These are phyloP conservation scores for Claviceps purpurea DNA, from an alignment of 2,329 filamentous ascomycete genomes.

Conservation along the genomic window DNA sequence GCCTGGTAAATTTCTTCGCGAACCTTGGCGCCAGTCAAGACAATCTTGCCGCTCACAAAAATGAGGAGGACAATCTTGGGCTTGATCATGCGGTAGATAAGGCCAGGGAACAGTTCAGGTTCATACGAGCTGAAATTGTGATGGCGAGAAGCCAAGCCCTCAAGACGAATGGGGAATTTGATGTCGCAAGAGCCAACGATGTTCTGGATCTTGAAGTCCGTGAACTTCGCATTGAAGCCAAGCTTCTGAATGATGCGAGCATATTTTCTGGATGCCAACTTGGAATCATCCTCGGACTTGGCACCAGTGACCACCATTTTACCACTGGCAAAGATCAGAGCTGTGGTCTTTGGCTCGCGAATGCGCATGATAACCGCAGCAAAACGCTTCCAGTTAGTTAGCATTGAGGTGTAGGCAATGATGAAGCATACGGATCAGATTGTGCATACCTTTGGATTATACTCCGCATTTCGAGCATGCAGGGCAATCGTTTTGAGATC, in stretches of 20 bases:
- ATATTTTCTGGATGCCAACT: slow-evolving; percentile 93
- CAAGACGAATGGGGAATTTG: slow-evolving; percentile 96
- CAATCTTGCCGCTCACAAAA: slow-evolving; percentile 97
- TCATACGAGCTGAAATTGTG: slow-evolving; percentile 99
- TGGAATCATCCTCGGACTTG: slow-evolving; percentile 95
- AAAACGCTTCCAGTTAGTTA: slow-evolving; percentile 58
- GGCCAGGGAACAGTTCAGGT: slow-evolving; percentile 93
- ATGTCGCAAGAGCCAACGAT: slow-evolving; percentile 98
- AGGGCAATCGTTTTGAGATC: slow-evolving; percentile 98
- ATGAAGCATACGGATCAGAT: slow-evolving; percentile 7
- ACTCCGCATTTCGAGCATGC: slow-evolving; percentile 95
- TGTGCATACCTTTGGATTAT: slow-evolving; percentile 78
- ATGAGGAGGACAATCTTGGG: slow-evolving; percentile 97
- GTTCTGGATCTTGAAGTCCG: slow-evolving; percentile 99
- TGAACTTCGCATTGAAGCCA: slow-evolving; percentile 98
- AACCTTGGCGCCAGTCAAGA: slow-evolving; percentile 93
- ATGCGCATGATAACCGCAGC: slow-evolving; percentile 99
- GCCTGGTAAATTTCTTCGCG: slow-evolving; percentile 96
- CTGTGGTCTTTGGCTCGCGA: slow-evolving; percentile 95
- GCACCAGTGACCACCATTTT: slow-evolving; percentile 99
- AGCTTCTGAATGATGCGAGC: slow-evolving; percentile 99
- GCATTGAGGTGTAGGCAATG: slow-evolving; percentile 3
- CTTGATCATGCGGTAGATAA: slow-evolving; percentile 99
- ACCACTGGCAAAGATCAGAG: slow-evolving; percentile 92
- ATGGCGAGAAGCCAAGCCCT: slow-evolving; percentile 90